These are phyloP conservation scores for Penicillium ochrochloron DNA, from an alignment of 495 filamentous ascomycete species.

Conservation along the genomic window DNA sequence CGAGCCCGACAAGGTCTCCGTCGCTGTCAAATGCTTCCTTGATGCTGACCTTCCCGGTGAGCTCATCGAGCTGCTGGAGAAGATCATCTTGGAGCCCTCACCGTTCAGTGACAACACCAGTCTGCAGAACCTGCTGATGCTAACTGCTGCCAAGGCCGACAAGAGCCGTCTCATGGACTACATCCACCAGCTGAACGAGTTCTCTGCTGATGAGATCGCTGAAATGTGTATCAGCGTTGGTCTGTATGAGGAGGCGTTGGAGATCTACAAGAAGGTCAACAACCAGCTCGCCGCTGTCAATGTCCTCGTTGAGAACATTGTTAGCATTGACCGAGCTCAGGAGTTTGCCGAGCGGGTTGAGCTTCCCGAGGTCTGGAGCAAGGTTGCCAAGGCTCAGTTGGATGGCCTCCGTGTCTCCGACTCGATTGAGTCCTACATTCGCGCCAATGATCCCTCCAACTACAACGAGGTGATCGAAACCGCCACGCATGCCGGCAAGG, in stretches of 20 bases:
- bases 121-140: constrained; percentile 94
- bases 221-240: constrained; percentile 92
- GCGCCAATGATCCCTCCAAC: constrained; percentile 90
- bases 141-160: constrained; percentile 96
- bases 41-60: constrained; percentile 88
- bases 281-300: constrained; percentile 85
- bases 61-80: constrained; percentile 96
- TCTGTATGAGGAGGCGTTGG: constrained; percentile 95
- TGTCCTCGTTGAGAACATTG: constrained; percentile 94
- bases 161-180: constrained; percentile 96
- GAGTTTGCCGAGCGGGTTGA: constrained; percentile 97
- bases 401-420: constrained; percentile 94
- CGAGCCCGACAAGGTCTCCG: constrained; percentile 93
- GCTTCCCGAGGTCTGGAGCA: constrained; percentile 97
- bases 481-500: constrained; percentile 94
- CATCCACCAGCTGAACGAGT: constrained; percentile 86
- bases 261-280: constrained; percentile 97
- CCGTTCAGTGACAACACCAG: constrained; percentile 96
- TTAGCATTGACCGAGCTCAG: constrained; percentile 97
- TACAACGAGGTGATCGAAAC: constrained; percentile 96
- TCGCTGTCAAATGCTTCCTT: constrained; percentile 93
- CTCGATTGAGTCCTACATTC: constrained; percentile 96
- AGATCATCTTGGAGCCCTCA: constrained; percentile 98
- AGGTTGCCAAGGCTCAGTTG: constrained; percentile 96
- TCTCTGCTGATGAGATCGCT: constrained; percentile 91